These are phyloP conservation scores for Candida gorgasii DNA, from an alignment of 805 yeast genomes.

Conservation along the genomic window DNA sequence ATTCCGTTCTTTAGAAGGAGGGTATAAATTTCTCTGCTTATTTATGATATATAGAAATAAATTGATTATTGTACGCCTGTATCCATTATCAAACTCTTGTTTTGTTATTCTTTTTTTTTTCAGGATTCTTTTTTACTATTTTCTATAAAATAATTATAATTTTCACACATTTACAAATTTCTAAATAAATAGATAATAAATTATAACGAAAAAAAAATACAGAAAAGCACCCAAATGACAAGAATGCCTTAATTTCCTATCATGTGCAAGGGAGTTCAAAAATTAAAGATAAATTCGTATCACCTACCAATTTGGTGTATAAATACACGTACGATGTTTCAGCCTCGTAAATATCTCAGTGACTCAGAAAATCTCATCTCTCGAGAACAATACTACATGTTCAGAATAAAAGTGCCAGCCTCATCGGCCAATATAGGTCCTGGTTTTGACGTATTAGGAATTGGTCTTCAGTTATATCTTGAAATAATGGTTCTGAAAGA, in stretches of 20 bases:
- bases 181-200: not conserved
- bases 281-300: not conserved
- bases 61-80: not conserved
- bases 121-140: not conserved
- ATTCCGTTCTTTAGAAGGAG: conserved; percentile 24
- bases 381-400: conserved; percentile 4
- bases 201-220: not conserved
- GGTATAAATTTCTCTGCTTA: not conserved
- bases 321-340: too few relatives aligned
- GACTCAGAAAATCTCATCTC: conserved; percentile 7
- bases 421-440: conserved; percentile 98
- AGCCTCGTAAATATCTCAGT: conserved; percentile 5
- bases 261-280: too few relatives aligned
- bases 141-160: not conserved
- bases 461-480: conserved; percentile 76
- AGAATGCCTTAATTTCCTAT: too few relatives aligned
- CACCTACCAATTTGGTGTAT: too few relatives aligned
- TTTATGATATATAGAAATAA: conserved; percentile 1
- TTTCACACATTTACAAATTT: not conserved
- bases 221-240: too few relatives aligned
- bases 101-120: not conserved
- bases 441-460: conserved; percentile 95
- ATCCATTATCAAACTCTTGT: not conserved
- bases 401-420: conserved; percentile 76
- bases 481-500: conserved; percentile 71